Conservation (phyloP, 176 grass and related monocot species). For the Tillandsia leiboldiana region DNA sequence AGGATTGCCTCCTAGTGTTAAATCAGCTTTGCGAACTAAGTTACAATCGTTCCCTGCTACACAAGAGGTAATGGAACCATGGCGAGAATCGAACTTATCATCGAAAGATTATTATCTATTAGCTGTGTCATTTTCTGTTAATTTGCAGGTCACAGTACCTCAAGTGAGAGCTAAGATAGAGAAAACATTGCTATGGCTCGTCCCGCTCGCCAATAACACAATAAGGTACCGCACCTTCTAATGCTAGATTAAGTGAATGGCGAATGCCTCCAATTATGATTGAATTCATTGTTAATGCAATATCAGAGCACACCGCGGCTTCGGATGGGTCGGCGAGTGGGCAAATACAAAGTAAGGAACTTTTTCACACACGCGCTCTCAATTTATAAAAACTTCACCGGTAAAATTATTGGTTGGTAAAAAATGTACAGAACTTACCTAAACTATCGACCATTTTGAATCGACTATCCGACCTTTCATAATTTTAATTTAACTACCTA, state of each 20-base stretch:
- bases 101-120: background rate
- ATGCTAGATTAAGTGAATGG: background rate
- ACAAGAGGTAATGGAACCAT: constrained; percentile 48
- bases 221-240: constrained; percentile 25
- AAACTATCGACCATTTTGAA: no score
- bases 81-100: background rate
- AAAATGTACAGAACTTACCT: no score
- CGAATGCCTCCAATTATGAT: background rate
- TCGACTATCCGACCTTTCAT: no score
- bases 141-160: constrained; percentile 47
- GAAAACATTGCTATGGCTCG: constrained; percentile 76
- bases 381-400: background rate
- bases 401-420: background rate
- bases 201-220: constrained; percentile 77
- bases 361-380: background rate
- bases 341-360: constrained; percentile 56
- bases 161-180: constrained; percentile 60
- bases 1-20: constrained; percentile 64
- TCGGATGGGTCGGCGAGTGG: constrained; percentile 71
- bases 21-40: constrained; percentile 46
- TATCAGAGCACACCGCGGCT: constrained; percentile 47
- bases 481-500: no score
- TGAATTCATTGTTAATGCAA: background rate
- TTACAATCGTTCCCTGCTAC: constrained; percentile 42
- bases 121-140: background rate